phyloP scores from a whole-genome alignment of 1,139 yeast genomes.

The Spencermartinsiella ligniputridi region DNA sequence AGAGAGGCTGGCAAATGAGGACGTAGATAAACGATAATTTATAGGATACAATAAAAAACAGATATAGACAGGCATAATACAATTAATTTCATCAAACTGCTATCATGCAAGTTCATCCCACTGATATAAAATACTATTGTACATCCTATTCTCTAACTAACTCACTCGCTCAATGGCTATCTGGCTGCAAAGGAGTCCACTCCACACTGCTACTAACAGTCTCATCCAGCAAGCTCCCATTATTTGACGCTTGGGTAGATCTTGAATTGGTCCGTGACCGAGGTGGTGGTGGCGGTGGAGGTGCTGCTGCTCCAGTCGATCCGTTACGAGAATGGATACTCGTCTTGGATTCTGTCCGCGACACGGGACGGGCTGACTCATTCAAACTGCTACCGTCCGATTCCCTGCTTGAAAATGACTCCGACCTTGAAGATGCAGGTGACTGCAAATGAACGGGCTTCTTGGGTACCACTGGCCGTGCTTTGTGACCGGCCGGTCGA shows the following conservation, averaged over 20 bases:
- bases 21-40: slow-evolving; percentile 6
- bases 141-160: too few relatives aligned
- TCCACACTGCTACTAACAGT: slow-evolving; percentile 7
- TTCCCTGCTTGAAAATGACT: background rate
- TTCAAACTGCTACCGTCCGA: background rate
- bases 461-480: slow-evolving; percentile 22
- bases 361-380: background rate
- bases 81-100: too few relatives aligned
- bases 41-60: background rate
- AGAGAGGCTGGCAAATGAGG: slow-evolving; percentile 9
- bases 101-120: too few relatives aligned
- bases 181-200: slow-evolving; percentile 24
- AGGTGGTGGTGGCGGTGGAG: slow-evolving; percentile 15
- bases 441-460: slow-evolving; percentile 18
- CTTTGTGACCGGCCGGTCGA: slow-evolving; percentile 14
- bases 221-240: slow-evolving; percentile 18
- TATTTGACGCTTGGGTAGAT: slow-evolving; percentile 7
- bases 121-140: too few relatives aligned
- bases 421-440: background rate
- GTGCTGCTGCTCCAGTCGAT: slow-evolving; percentile 2
- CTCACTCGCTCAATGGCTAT: background rate
- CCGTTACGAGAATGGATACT: background rate
- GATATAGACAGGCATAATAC: background rate
- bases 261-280: slow-evolving; percentile 7
- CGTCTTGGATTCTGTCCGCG: background rate